Conservation (phyloP, 768 basidiomycete genomes). For the Macrolepiota fuliginosa region DNA sequence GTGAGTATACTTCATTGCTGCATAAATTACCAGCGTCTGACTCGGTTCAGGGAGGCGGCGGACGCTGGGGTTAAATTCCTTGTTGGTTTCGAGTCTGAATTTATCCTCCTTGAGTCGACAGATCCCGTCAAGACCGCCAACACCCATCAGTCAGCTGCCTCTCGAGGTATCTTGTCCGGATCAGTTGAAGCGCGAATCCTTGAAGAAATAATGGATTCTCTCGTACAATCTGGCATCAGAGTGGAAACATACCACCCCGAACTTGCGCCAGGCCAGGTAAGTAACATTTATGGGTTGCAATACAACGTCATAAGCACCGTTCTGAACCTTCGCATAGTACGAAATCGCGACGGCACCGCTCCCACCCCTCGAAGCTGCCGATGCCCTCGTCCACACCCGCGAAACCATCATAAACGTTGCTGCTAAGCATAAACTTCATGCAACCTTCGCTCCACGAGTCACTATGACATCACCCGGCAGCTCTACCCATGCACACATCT, state of each 20-base stretch:
- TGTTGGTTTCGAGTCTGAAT: conserved; percentile 70
- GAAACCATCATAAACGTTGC: conserved; percentile 71
- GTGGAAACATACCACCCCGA: conserved; percentile 70
- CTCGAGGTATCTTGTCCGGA: conserved; percentile 40
- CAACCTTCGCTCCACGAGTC: conserved; percentile 64
- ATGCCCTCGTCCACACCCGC: conserved; percentile 62
- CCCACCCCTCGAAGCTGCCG: conserved; percentile 61
- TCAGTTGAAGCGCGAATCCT: conserved; percentile 40
- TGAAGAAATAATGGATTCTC: conserved; percentile 55
- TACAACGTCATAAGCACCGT: conserved; percentile 20
- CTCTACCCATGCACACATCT: conserved; percentile 64
- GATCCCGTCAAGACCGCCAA: conserved; percentile 34
- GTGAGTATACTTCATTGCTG: conserved; percentile 33
- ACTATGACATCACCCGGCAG: conserved; percentile 44
- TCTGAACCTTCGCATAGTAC: conserved; percentile 26
- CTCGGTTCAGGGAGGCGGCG: background rate
- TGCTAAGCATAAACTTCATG: conserved; percentile 55
- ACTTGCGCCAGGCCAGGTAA: conserved; percentile 57
- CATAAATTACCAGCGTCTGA: background rate
- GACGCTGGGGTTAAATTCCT: conserved; percentile 44
- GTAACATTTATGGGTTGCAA: conserved; percentile 20
- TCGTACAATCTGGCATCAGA: conserved; percentile 51
- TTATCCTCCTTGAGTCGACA: conserved; percentile 48
- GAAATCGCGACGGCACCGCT: conserved; percentile 70
- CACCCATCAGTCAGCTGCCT: conserved; percentile 41